Conservation (phyloP, 2,329 filamentous ascomycete genomes). For the Chaetomiaceae sp. region DNA sequence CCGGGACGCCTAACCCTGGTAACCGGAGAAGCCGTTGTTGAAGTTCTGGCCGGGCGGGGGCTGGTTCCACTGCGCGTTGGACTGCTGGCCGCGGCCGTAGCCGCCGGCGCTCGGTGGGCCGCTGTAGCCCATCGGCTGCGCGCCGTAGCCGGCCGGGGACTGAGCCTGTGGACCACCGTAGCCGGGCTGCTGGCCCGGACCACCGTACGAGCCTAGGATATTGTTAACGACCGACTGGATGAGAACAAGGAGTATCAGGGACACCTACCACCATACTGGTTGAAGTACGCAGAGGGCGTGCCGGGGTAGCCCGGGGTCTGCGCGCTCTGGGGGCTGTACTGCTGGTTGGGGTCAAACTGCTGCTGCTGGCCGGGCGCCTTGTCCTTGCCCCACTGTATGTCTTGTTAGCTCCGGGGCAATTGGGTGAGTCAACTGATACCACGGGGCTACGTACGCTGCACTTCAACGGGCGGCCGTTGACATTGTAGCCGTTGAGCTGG, state of each 20-base stretch:
- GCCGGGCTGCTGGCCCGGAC: conserved; percentile 56
- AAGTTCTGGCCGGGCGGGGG: conserved; percentile 49
- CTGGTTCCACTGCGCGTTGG: conserved; percentile 51
- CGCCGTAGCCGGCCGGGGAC: conserved; percentile 56
- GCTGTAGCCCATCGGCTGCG: conserved; percentile 64
- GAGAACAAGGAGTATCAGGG: background rate
- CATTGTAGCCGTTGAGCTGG: conserved; percentile 94
- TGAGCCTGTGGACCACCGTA: conserved; percentile 58
- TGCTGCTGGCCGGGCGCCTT: conserved; percentile 76
- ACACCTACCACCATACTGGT: conserved; percentile 77
- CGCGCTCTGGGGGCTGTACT: conserved; percentile 67
- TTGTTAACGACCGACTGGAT: conserved; percentile 45
- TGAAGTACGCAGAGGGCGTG: conserved; percentile 78
- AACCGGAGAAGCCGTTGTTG: conserved; percentile 57
- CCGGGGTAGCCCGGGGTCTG: conserved; percentile 68
- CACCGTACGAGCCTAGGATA: conserved; percentile 32
- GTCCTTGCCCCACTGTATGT: conserved; percentile 89
- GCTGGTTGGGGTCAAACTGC: conserved; percentile 68
- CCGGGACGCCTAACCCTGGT: conserved; percentile 46
- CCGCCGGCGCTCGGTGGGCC: conserved; percentile 71
- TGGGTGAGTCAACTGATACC: background rate
- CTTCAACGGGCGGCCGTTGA: conserved; percentile 93
- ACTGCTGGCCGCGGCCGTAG: conserved; percentile 70
- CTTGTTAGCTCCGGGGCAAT: conserved; percentile 9
- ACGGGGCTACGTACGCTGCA: conserved; percentile 74